Percentiles rank a stretch among this genome's conserved stretches.
phyloP scores from a whole-genome alignment of 2,329 filamentous ascomycete species.

The Verticillium longisporum region DNA sequence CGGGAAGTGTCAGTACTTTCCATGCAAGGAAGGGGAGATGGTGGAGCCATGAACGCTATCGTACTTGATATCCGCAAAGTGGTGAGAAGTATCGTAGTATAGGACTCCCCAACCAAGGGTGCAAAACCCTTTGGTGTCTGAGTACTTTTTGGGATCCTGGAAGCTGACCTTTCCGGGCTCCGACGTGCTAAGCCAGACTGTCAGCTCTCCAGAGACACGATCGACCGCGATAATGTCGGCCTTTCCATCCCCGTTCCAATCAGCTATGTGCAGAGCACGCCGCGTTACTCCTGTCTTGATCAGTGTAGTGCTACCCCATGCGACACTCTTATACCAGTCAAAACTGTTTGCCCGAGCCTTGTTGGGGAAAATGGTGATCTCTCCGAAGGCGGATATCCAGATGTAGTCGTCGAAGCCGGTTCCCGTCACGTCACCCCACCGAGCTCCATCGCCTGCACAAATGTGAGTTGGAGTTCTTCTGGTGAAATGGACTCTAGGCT shows the following conservation, averaged over 20 bases:
- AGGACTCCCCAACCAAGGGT: conserved; percentile 15
- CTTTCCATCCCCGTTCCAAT: conserved; percentile 2
- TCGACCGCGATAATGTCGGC: conserved; percentile 1
- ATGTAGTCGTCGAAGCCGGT: conserved; percentile 13
- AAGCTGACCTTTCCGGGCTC: not conserved
- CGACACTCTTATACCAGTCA: not conserved
- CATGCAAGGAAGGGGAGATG: not conserved
- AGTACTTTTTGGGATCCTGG: not conserved
- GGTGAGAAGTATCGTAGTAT: conserved; percentile 18
- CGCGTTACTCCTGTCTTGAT: conserved; percentile 1
- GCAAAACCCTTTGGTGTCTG: conserved; percentile 9
- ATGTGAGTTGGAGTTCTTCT: not conserved
- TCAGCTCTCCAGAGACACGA: not conserved
- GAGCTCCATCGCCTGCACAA: conserved; percentile 3
- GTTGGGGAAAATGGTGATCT: not conserved
- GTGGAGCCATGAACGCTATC: not conserved
- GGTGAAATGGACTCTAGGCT: too few species aligned
- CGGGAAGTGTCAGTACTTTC: not conserved
- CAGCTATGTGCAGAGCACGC: conserved; percentile 2
- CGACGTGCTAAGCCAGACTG: not conserved
- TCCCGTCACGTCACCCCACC: conserved; percentile 10
- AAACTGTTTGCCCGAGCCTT: not conserved
- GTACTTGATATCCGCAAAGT: conserved; percentile 22
- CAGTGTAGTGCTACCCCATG: not conserved
- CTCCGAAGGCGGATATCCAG: conserved; percentile 5